Evolutionary conservation across 169 alveolate genomes (phyloP), one percentile per base, ranked within the genome.

Genomic region (Miamiensis avidus): DNA sequence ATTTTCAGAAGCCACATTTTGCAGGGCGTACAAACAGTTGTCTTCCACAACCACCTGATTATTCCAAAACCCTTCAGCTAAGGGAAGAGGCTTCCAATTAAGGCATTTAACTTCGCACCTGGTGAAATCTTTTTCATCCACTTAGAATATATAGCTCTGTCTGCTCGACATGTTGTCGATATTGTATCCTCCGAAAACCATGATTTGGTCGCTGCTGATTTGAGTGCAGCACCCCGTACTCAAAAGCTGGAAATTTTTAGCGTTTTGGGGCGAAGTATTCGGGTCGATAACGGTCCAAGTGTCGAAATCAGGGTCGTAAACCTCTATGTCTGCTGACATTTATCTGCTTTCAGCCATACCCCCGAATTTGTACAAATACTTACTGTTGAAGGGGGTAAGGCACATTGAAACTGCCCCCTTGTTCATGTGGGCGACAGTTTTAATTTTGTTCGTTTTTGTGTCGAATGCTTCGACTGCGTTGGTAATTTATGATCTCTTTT

Each of bases 131-230:
- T 79, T 72, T 29, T 79, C 84, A 0, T 65, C 74, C 31, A 86
- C 69, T 20, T 86, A 25, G 0, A 86, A 72, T 26, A 86, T 31
- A 69, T 81, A 86, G 73, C 84, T 74, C 34, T 31, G 64, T 16
- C 30, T 33, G 29, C 76, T 64, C 1, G 84, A 83, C 4, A 28
- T 74, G 64, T 86, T 79, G 31, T 81, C 87, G 29, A 64, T 31
- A 28, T 81, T 78, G 75, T 86, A 86, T 0, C 90, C 90, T 72
- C 90, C 90, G 75, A 81, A 86, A 25, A 86, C 87, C 32, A 72
- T 79, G 29, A 86, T 86, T 11, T 79, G 74, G 74, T 28, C 75
- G 29, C 64, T n/a, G 75, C 75, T 86, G 0, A 86, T 86, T 81
- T 86, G 65, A 1, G 33, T 30, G 74, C 87, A 86, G 11, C 87